Evolutionary conservation across 805 yeast species (phyloP).

Genomic region (Clavispora phyllophila): DNA sequence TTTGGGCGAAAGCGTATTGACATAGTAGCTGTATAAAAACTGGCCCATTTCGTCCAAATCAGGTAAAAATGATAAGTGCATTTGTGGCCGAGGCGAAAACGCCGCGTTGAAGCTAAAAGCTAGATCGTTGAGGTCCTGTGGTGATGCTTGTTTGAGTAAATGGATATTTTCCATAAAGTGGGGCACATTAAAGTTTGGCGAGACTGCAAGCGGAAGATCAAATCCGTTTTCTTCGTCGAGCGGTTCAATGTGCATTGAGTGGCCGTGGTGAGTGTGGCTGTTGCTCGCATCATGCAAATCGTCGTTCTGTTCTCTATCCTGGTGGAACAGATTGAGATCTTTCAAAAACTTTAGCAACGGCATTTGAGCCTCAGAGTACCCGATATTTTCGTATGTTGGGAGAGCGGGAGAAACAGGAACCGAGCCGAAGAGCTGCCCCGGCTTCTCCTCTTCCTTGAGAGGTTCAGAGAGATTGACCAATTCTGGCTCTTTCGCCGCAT

Average conservation of each 20-base stretch:
- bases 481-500: too few species aligned
- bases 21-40: conserved; percentile 45
- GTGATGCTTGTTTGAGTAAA: conserved; percentile 6
- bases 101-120: conserved; percentile 17
- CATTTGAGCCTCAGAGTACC: not conserved
- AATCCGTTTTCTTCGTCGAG: not conserved
- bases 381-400: not conserved
- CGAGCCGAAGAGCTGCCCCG: not conserved
- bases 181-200: conserved; percentile 9
- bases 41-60: conserved; percentile 14
- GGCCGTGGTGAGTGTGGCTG: not conserved
- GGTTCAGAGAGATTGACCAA: too few species aligned
- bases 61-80: conserved; percentile 15
- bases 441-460: not conserved
- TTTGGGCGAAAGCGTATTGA: conserved; percentile 37
- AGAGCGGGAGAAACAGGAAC: not conserved
- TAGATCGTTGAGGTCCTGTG: conserved; percentile 3
- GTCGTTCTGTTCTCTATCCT: not conserved
- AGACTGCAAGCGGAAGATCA: not conserved
- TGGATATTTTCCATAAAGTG: conserved; percentile 12
- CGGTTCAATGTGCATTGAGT: not conserved
- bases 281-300: not conserved
- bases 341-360: not conserved
- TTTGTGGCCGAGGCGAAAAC: conserved; percentile 24
- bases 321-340: not conserved